These are phyloP conservation scores for Arthroderma uncinatum DNA, from an alignment of 2,329 filamentous ascomycete genomes.

Conservation along the genomic window DNA sequence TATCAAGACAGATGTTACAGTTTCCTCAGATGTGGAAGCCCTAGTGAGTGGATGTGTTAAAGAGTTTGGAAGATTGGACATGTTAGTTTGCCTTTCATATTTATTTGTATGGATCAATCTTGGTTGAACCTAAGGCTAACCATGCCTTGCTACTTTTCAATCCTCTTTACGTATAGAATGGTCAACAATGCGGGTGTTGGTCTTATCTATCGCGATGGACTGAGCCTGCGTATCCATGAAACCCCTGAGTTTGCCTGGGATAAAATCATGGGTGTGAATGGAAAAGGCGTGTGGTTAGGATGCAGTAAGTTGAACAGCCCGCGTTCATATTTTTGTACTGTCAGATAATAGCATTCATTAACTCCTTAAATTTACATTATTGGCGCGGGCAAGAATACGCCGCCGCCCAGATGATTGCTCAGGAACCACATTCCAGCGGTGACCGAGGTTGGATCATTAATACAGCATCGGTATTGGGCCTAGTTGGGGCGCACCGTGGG, in stretches of 20 bases:
- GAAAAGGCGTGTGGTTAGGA: slow-evolving; percentile 32
- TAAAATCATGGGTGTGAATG: slow-evolving; percentile 27
- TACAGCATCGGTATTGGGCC: slow-evolving; percentile 24
- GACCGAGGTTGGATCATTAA: slow-evolving; percentile 31
- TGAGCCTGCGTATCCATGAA: slow-evolving; percentile 34
- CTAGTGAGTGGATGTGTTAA: slow-evolving; percentile 29
- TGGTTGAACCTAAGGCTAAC: too few relatives aligned
- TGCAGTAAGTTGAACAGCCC: slow-evolving; percentile 20
- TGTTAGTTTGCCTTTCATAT: slow-evolving; percentile 25
- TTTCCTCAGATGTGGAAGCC: slow-evolving; percentile 26
- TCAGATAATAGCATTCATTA: not conserved
- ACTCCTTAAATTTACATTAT: not conserved
- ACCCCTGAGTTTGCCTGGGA: slow-evolving; percentile 39
- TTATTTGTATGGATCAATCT: too few relatives aligned
- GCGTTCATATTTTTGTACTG: not conserved
- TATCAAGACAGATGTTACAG: slow-evolving; percentile 35
- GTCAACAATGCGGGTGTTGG: slow-evolving; percentile 44
- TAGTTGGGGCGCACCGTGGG: slow-evolving; percentile 19
- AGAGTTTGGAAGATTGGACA: slow-evolving; percentile 34
- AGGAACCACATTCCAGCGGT: slow-evolving; percentile 25
- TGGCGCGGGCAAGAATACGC: slow-evolving; percentile 22
- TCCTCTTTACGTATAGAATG: too few relatives aligned
- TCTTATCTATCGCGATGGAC: slow-evolving; percentile 1
- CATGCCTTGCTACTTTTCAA: too few relatives aligned
- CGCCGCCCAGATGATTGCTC: slow-evolving; percentile 30